A percentile compares a stretch with the other conserved stretches of the same genome.
These are phyloP conservation scores for Thielaviopsis cerberus DNA, from an alignment of 2,329 filamentous ascomycete species.

Conservation along the genomic window DNA sequence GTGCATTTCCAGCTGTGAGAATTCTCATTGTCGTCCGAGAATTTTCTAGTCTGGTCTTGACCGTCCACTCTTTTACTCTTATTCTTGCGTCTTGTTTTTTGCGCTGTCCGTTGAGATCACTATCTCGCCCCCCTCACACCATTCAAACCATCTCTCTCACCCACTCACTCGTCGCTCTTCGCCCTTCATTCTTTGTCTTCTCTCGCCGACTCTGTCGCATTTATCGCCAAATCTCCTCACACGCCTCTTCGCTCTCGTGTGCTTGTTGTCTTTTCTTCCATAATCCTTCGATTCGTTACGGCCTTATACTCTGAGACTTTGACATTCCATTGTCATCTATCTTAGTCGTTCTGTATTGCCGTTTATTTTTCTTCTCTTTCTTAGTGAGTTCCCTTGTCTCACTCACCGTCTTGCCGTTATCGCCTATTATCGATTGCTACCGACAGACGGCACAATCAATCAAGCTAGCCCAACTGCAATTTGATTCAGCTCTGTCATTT, in stretches of 20 bases:
- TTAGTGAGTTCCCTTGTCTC: constrained; percentile 2
- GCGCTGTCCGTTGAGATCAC: background rate
- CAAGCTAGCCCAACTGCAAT: background rate
- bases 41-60: constrained; percentile 29
- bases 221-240: background rate
- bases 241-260: background rate
- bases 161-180: background rate
- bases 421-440: background rate
- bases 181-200: background rate
- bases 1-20: constrained; percentile 20
- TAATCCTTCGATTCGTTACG: constrained; percentile 11
- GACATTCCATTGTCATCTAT: background rate
- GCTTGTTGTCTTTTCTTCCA: constrained; percentile 5
- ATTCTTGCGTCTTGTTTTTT: constrained; percentile 8
- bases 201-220: background rate
- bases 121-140: background rate
- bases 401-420: background rate
- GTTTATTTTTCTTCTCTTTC: constrained; percentile 6
- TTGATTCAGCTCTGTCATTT: background rate
- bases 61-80: constrained; percentile 18
- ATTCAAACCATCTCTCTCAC: background rate
- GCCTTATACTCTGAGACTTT: background rate
- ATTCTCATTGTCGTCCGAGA: constrained; percentile 26
- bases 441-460: background rate
- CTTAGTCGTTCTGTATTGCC: background rate